phyloP scores from a whole-genome alignment of 352 stramenopile genomes.

The Pythium aquatile region DNA sequence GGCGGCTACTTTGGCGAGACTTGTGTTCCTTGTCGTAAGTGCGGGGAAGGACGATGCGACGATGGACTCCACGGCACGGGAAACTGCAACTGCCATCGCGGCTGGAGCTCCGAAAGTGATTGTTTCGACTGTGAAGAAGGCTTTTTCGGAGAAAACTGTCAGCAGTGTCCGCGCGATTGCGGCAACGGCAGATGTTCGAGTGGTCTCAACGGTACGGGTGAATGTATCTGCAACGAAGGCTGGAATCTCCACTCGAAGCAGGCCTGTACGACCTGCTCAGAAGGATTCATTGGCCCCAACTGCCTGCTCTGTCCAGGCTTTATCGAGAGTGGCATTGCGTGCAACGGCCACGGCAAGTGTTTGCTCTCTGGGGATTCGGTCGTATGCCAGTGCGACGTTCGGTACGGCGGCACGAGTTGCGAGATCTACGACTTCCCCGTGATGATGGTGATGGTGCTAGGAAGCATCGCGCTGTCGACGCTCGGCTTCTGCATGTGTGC shows the following conservation, averaged over 20 bases:
- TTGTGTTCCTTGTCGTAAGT: slow-evolving; percentile 73
- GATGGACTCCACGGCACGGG: slow-evolving; percentile 74
- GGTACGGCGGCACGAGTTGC: slow-evolving; percentile 68
- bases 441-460: slow-evolving; percentile 75
- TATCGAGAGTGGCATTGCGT: slow-evolving; percentile 64
- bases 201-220: slow-evolving; percentile 72
- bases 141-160: slow-evolving; percentile 77
- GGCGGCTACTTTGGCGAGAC: slow-evolving; percentile 73
- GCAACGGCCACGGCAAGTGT: slow-evolving; percentile 71
- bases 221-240: slow-evolving; percentile 73
- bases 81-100: slow-evolving; percentile 78
- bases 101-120: slow-evolving; percentile 70
- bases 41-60: slow-evolving; percentile 75
- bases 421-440: slow-evolving; percentile 87
- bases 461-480: slow-evolving; percentile 76
- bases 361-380: slow-evolving; percentile 49
- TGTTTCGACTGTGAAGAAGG: slow-evolving; percentile 85
- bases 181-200: slow-evolving; percentile 74
- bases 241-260: slow-evolving; percentile 61
- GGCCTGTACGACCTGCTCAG: slow-evolving; percentile 70
- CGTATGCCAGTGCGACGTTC: slow-evolving; percentile 69
- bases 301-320: slow-evolving; percentile 77
- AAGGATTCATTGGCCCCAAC: slow-evolving; percentile 72
- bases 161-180: slow-evolving; percentile 65
- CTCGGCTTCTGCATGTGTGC: slow-evolving; percentile 87